These are phyloP conservation scores for Phytophthora macrochlamydospora DNA, from an alignment of 352 stramenopile genomes.

Conservation along the genomic window DNA sequence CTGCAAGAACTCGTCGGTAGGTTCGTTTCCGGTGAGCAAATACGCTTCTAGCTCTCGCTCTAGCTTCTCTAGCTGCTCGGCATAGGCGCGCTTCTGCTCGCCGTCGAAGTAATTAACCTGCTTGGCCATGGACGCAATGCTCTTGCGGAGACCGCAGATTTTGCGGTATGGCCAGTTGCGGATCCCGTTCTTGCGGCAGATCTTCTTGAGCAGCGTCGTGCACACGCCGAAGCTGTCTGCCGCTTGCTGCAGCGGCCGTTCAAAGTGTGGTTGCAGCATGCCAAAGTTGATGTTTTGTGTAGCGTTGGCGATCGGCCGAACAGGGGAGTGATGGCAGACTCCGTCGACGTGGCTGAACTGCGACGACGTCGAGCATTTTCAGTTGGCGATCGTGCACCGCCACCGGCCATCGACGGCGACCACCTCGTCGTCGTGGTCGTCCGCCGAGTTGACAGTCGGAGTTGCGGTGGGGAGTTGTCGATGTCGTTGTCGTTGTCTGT, in stretches of 20 bases:
- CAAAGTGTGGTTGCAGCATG: conserved; percentile 66
- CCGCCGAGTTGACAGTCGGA: conserved; percentile 28
- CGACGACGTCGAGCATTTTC: conserved; percentile 2
- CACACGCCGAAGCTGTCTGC: conserved; percentile 64
- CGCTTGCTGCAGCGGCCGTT: conserved; percentile 56
- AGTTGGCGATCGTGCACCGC: conserved; percentile 3
- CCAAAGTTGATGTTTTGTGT: conserved; percentile 56
- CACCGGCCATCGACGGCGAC: conserved; percentile 26
- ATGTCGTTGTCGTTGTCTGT: not conserved
- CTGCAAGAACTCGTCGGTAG: conserved; percentile 30
- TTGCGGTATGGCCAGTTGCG: conserved; percentile 65
- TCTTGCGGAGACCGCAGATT: conserved; percentile 61
- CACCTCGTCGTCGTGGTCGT: conserved; percentile 36
- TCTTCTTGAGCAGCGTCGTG: conserved; percentile 73
- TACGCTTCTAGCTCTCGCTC: conserved; percentile 49
- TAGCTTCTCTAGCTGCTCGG: conserved; percentile 49
- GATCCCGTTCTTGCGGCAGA: conserved; percentile 68
- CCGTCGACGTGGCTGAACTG: not conserved
- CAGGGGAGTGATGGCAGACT: conserved; percentile 3
- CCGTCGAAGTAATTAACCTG: conserved; percentile 69
- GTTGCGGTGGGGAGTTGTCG: not conserved
- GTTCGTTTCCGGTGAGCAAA: conserved; percentile 50
- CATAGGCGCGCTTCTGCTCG: conserved; percentile 55
- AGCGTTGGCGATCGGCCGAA: conserved; percentile 48
- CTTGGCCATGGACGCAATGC: conserved; percentile 64